A percentile compares a stretch with the other conserved stretches of the same genome.
These are phyloP conservation scores for Coleophoma cylindrospora DNA, from an alignment of 2,329 filamentous ascomycete genomes.

Conservation along the genomic window DNA sequence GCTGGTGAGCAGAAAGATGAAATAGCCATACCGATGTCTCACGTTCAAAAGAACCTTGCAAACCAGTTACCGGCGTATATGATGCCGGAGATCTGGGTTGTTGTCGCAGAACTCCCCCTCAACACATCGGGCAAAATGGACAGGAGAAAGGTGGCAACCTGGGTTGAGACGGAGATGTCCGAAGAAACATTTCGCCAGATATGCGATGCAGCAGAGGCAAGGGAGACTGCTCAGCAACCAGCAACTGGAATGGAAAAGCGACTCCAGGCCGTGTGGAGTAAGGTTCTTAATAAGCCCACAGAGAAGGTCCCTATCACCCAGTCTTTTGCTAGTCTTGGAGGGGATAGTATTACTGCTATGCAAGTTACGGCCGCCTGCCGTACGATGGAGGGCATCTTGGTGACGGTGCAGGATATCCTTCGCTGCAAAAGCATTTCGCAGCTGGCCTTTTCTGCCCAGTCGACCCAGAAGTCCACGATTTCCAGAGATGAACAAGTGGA, in stretches of 20 bases:
- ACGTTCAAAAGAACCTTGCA: background rate
- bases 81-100: background rate
- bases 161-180: background rate
- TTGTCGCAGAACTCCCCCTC: background rate
- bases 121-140: background rate
- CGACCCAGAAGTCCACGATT: background rate
- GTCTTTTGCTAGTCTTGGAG: background rate
- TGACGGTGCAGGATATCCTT: background rate
- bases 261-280: background rate
- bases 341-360: background rate
- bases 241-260: background rate
- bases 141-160: background rate
- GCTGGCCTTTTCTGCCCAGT: background rate
- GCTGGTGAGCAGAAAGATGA: background rate
- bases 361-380: background rate
- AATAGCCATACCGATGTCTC: background rate
- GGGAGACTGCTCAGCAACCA: background rate
- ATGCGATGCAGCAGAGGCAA: background rate
- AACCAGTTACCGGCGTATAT: slow-evolving; percentile 2
- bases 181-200: background rate
- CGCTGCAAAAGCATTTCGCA: background rate
- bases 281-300: background rate
- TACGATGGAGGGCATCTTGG: too few species aligned
- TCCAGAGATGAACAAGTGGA: background rate
- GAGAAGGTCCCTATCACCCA: background rate